Evolutionary conservation across 495 filamentous ascomycete genomes (phyloP).

Genomic region (Thermochaetoides thermophila): DNA sequence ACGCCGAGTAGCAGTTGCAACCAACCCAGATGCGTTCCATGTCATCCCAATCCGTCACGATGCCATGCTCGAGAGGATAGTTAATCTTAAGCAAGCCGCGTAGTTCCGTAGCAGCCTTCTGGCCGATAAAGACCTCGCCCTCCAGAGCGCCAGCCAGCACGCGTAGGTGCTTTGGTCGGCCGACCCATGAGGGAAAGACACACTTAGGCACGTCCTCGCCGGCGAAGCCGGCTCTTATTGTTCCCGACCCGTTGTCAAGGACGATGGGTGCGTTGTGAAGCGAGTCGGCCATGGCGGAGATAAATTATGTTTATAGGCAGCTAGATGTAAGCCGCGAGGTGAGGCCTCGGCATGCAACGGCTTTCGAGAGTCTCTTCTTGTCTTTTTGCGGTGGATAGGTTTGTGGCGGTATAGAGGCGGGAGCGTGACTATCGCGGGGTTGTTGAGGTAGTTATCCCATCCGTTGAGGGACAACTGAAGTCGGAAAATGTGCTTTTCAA

Average conservation of each 20-base stretch:
- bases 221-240: constrained; percentile 92
- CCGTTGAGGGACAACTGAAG: no score
- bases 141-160: constrained; percentile 92
- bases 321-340: no score
- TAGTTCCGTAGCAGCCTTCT: constrained; percentile 75
- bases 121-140: constrained; percentile 94
- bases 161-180: constrained; percentile 89
- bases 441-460: no score
- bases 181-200: constrained; percentile 96
- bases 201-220: constrained; percentile 92
- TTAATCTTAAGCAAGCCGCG: constrained; percentile 87
- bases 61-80: constrained; percentile 93
- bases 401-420: no score
- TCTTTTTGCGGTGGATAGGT: no score
- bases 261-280: constrained; percentile 96
- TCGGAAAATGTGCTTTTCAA: no score
- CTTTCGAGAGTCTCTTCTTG: neutral
- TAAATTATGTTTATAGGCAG: no score
- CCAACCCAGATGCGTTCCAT: constrained; percentile 99
- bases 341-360: constrained; percentile 2
- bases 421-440: no score
- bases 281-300: constrained; percentile 67
- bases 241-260: constrained; percentile 96
- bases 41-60: constrained; percentile 99
- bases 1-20: no score